Percentiles rank a stretch among this genome's conserved stretches.
Conservation (phyloP, 768 basidiomycete species). For the Tulasnella sp. region DNA sequence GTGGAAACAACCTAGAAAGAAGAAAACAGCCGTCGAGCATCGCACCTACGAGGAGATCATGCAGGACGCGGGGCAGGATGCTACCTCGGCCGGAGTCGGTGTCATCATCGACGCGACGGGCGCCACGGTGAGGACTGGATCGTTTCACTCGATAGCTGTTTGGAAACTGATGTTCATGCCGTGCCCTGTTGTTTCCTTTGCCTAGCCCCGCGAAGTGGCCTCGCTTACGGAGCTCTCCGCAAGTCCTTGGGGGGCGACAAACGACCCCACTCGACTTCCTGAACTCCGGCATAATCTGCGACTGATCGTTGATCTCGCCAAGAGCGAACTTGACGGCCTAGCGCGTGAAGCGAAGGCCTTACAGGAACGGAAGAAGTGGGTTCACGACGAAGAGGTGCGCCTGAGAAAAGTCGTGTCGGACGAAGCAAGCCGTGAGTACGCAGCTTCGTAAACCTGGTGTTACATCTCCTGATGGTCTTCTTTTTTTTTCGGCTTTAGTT, state of each 20-base stretch:
- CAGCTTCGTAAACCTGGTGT: too few relatives aligned
- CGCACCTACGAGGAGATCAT: conserved; percentile 96
- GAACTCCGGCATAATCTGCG: conserved; percentile 95
- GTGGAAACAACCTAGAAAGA: conserved; percentile 79
- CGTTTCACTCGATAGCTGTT: background rate
- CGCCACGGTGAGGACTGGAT: conserved; percentile 53
- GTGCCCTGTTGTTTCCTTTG: background rate
- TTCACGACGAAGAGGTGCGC: conserved; percentile 56
- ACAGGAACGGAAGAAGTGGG: conserved; percentile 64
- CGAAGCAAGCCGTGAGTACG: conserved; percentile 59
- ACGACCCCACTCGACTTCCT: conserved; percentile 80
- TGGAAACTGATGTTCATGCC: too few relatives aligned
- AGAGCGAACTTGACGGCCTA: conserved; percentile 74
- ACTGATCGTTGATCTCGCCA: conserved; percentile 72
- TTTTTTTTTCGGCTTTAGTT: conserved; percentile 35
- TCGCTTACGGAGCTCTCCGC: conserved; percentile 68
- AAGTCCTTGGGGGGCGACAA: conserved; percentile 76
- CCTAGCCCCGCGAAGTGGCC: conserved; percentile 73
- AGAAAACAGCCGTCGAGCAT: conserved; percentile 78
- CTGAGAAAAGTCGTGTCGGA: conserved; percentile 57
- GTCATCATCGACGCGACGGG: conserved; percentile 93
- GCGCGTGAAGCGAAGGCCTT: conserved; percentile 82
- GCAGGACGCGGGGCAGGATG: conserved; percentile 66
- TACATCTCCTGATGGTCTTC: background rate
- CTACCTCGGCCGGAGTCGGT: conserved; percentile 47